phyloP scores from a whole-genome alignment of 2,329 filamentous ascomycete genomes.

The Talaromyces piceae region DNA sequence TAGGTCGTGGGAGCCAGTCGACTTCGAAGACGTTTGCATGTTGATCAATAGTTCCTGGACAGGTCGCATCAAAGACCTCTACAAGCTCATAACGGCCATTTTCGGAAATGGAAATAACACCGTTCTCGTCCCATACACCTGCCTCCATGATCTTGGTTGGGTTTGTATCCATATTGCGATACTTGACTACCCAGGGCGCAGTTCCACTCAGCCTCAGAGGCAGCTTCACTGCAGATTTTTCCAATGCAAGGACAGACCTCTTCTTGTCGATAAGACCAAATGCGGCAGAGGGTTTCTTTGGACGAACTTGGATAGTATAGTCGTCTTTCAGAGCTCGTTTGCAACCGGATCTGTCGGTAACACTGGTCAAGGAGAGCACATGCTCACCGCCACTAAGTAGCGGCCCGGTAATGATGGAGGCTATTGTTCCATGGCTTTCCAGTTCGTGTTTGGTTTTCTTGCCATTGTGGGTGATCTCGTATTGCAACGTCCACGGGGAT shows the following conservation, averaged over 20 bases:
- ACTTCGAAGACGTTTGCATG: conserved; percentile 69
- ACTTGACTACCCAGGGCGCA: conserved; percentile 73
- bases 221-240: conserved; percentile 64
- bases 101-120: conserved; percentile 56
- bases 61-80: conserved; percentile 69
- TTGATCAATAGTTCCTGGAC: conserved; percentile 71
- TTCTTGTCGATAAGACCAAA: conserved; percentile 84
- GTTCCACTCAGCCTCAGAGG: conserved; percentile 82
- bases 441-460: conserved; percentile 66
- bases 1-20: conserved; percentile 75
- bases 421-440: conserved; percentile 55
- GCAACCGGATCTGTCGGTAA: conserved; percentile 81
- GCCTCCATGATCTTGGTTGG: conserved; percentile 43
- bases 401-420: conserved; percentile 67
- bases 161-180: conserved; percentile 58
- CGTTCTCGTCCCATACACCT: conserved; percentile 53
- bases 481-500: conserved; percentile 80
- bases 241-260: conserved; percentile 65
- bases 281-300: conserved; percentile 76
- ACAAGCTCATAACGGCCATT: conserved; percentile 74
- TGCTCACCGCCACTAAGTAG: conserved; percentile 83
- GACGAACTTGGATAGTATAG: conserved; percentile 74
- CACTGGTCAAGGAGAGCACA: conserved; percentile 72
- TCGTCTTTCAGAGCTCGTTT: conserved; percentile 80
- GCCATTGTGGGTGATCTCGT: conserved; percentile 84